Evolutionary conservation across 192 early-diverging fungal genomes (phyloP), one percentile per base, ranked within the genome.

Genomic region (Backusella parvicylindrica): DNA sequence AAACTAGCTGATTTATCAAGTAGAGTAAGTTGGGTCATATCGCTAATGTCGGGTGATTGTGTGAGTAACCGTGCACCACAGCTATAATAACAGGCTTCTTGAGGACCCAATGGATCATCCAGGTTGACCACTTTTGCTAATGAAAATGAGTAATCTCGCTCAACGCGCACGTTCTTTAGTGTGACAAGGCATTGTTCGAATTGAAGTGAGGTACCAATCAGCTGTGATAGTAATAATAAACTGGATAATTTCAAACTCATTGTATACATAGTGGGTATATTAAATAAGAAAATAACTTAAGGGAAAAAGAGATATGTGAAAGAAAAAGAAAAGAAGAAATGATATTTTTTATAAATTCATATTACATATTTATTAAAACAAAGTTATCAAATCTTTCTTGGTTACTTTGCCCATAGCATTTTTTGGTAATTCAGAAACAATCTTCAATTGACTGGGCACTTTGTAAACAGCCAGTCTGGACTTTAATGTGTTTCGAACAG

Each of bases 361-460:
- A 38, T 11, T 32, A 64, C 37, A 65, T 68, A 26, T 47, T 53
- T 68, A 32, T 50, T 49, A 37, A 69, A 93, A 94, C 36, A 90
- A 53, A 11, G 70, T 72, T 38, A 84, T 74, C 38, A 96, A 81
- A 6, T 86, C 88, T 79, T 94, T 95, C 78, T 97, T 97, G 77
- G 90, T 92, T 12, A 96, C 88, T 84, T 97, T 97, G 30, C 94
- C 93, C 94, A 97, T 95, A 6, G 90, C 89, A 72, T 97, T 97
- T 35, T 91, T 85, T 7, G 94, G 95, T 73, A 97, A 76, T 38
- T 90, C 85, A 38, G 83, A 74, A 2, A 87, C 77, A 2, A 83
- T 49, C 32, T 77, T 74, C 23, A 90, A 64, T 68, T 78, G 35
- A 49, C 81, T 88, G 9, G 95, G 95, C 1, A 93, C 70, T 79